Evolutionary conservation across 140 eudicot genomes (phyloP), one percentile per base, ranked within the genome.

Genomic region (Senecio squalidus): DNA sequence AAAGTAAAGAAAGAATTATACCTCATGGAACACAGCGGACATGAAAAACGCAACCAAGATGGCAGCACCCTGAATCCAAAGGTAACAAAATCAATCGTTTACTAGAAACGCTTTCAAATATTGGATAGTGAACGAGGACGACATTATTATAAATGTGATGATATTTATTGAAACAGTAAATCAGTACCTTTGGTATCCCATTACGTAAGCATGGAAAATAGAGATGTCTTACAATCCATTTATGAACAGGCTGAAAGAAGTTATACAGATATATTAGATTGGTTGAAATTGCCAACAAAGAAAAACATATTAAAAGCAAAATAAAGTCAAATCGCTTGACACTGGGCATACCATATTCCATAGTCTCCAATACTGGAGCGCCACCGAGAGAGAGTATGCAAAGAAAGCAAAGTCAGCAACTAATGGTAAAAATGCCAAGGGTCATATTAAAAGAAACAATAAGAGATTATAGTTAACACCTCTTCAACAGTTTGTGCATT

Each of bases 21-120:
- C 98, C 98, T 92, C 98, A 65, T 92, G 98, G 68, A 92, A 92
- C 67, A 84, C 73, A 48, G 98, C 98, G 52, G 98, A 92, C 51
- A 92, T 66, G 68, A 84, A 67, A 68, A 92, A 92, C 15, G 88
- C 84, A 81, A 92, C 49, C 80, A 92, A 66, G 14, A 92, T 54
- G 47, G 98, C 95, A 49, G 73, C 80, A 55, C 80, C 92, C 98
- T 92, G 81, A 46, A 75, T n/a, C 17, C 21, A 53, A 62, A 51
- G 28, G 43, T 15, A 13, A 46, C 6, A 50, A 64, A 28, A 51
- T 30, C 44, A 45, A 67, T 40, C 14, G 62, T 11, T 58, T 21
- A 60, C 9, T 14, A n/a, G 2, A 51, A 27, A 40, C 0, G 44
- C 28, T 22, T 17, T 1, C n/a, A 24, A 24, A 43, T 18, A 10